A percentile compares a stretch with the other conserved stretches of the same genome.
These are phyloP conservation scores for Candida ascalaphidarum DNA, from an alignment of 805 yeast species.

Conservation along the genomic window DNA sequence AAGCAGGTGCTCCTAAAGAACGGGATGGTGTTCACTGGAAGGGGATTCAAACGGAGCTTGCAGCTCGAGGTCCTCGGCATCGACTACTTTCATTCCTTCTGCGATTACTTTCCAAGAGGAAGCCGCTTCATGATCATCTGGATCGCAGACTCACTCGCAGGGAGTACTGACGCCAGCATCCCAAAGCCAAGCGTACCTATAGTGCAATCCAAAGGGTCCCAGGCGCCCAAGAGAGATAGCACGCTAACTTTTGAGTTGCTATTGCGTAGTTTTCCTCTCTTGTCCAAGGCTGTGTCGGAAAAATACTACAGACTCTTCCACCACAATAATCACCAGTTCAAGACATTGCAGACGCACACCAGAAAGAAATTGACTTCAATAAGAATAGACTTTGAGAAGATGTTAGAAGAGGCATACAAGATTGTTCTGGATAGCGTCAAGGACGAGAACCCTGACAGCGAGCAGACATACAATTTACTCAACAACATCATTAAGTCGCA, in stretches of 20 bases:
- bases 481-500: conserved; percentile 20
- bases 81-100: conserved; percentile 45
- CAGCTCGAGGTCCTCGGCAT: conserved; percentile 35
- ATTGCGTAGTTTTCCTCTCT: conserved; percentile 28
- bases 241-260: conserved; percentile 26
- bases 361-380: conserved; percentile 17
- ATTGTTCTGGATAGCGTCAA: conserved; percentile 32
- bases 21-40: conserved; percentile 45
- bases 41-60: conserved; percentile 45
- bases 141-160: conserved; percentile 49
- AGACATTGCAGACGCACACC: conserved; percentile 20
- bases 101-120: conserved; percentile 52
- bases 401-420: conserved; percentile 25
- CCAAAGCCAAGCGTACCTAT: background rate
- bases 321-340: conserved; percentile 27
- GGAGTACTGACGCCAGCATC: conserved; percentile 13
- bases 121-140: conserved; percentile 47
- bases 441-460: conserved; percentile 24
- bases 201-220: background rate
- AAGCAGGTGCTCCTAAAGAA: conserved; percentile 49
- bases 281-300: conserved; percentile 31
- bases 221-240: background rate
- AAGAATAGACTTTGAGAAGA: conserved; percentile 19
- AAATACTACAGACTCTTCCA: conserved; percentile 30
- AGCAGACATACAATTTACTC: conserved; percentile 22